A percentile compares a stretch with the other conserved stretches of the same genome.
phyloP scores from a whole-genome alignment of 1,284 basidiomycete species.

The Malassezia caprae region DNA sequence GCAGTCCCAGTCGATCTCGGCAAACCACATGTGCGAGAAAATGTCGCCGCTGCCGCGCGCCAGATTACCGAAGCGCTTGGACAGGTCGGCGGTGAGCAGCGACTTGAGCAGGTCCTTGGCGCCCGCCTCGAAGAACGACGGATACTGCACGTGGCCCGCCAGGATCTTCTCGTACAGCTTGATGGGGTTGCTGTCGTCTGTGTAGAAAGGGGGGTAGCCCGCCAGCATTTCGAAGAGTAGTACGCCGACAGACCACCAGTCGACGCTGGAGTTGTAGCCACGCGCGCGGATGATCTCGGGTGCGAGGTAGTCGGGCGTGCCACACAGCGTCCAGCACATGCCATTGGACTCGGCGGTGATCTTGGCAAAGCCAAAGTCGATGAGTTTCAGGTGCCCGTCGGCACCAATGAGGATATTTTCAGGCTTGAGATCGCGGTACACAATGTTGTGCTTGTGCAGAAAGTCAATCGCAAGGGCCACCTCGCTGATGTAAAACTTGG shows the following conservation, averaged over 20 bases:
- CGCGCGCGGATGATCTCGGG: constrained; percentile 62
- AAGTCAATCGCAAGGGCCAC: constrained; percentile 90
- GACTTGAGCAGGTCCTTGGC: constrained; percentile 80
- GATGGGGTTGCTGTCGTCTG: constrained; percentile 57
- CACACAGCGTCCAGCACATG: constrained; percentile 93
- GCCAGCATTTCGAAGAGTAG: constrained; percentile 60
- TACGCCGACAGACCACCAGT: constrained; percentile 97
- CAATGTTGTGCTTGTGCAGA: constrained; percentile 78
- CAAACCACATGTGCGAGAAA: constrained; percentile 91
- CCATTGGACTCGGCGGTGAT: constrained; percentile 58
- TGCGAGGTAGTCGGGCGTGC: constrained; percentile 66
- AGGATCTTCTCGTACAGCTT: constrained; percentile 90
- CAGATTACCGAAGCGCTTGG: constrained; percentile 85
- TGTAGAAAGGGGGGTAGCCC: constrained; percentile 47
- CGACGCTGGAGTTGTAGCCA: constrained; percentile 93
- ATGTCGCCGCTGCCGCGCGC: constrained; percentile 85
- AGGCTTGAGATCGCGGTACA: constrained; percentile 95
- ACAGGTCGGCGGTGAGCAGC: constrained; percentile 79
- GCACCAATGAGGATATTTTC: constrained; percentile 88
- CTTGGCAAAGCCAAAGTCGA: constrained; percentile 97
- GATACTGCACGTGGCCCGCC: constrained; percentile 77
- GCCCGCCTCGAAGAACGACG: constrained; percentile 66
- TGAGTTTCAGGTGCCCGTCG: constrained; percentile 95
- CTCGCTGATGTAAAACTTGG: constrained; percentile 97
- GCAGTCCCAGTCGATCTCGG: constrained; percentile 87